These are phyloP conservation scores for Musa acuminata DNA, from an alignment of 176 grass and related monocot species.

Conservation along the genomic window DNA sequence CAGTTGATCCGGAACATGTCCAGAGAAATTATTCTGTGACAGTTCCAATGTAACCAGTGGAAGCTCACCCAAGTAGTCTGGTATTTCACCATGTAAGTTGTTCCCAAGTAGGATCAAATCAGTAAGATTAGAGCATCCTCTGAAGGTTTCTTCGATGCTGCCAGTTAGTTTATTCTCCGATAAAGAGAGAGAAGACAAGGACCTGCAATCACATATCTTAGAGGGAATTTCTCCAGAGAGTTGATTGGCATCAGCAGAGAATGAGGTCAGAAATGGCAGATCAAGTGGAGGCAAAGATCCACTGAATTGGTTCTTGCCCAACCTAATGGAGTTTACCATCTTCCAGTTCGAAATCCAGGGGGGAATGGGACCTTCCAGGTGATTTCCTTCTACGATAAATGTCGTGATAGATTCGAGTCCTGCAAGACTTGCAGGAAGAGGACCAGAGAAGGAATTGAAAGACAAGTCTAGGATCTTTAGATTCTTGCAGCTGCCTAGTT, in stretches of 20 bases:
- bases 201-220: slow-evolving; percentile 52
- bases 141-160: slow-evolving; percentile 52
- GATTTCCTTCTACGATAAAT: slow-evolving; percentile 63
- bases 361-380: slow-evolving; percentile 61
- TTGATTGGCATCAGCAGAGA: slow-evolving; percentile 72
- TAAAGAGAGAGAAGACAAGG: slow-evolving; percentile 45
- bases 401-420: slow-evolving; percentile 36
- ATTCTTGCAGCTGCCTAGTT: slow-evolving; percentile 69
- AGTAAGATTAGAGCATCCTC: slow-evolving; percentile 58
- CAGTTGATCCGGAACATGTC: slow-evolving; percentile 47
- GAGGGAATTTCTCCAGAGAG: slow-evolving; percentile 62
- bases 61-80: slow-evolving; percentile 56
- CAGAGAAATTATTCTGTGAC: slow-evolving; percentile 71
- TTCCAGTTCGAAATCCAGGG: slow-evolving; percentile 70
- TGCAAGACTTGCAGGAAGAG: slow-evolving; percentile 57
- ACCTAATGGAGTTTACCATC: slow-evolving; percentile 37
- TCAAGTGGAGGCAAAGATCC: slow-evolving; percentile 55
- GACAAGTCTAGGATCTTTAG: slow-evolving; percentile 51
- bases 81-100: slow-evolving; percentile 70
- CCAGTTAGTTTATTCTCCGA: slow-evolving; percentile 65
- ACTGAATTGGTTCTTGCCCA: slow-evolving; percentile 56
- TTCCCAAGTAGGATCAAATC: slow-evolving; percentile 68
- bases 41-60: slow-evolving; percentile 70
- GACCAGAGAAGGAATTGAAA: slow-evolving; percentile 54
- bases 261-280: slow-evolving; percentile 45